These are phyloP conservation scores for Fomitiporia mediterranea DNA, from an alignment of 1,284 basidiomycete genomes.

Conservation along the genomic window DNA sequence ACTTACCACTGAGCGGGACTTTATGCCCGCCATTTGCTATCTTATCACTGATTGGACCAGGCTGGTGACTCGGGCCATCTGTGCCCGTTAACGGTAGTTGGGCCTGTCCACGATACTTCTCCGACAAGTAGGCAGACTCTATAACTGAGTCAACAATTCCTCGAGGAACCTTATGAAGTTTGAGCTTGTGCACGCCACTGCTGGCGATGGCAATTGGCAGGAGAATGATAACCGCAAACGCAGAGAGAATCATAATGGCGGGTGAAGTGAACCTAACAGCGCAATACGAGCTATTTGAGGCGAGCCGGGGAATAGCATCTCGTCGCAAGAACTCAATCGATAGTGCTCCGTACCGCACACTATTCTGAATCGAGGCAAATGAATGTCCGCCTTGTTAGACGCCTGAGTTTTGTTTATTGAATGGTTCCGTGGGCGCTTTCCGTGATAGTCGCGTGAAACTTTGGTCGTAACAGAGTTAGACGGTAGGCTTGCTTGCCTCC, in stretches of 20 bases:
- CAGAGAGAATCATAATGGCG: conserved; percentile 64
- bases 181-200: conserved; percentile 77
- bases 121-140: conserved; percentile 78
- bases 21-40: conserved; percentile 70
- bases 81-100: conserved; percentile 68
- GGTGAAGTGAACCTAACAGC: conserved; percentile 22
- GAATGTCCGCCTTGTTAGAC: no score
- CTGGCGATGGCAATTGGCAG: conserved; percentile 67
- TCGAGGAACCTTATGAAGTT: conserved; percentile 77
- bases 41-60: conserved; percentile 54
- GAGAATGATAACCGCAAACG: conserved; percentile 52
- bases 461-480: no score
- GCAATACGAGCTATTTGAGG: conserved; percentile 4
- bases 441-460: no score
- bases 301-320: background rate
- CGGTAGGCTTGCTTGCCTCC: no score
- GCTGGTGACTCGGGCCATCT: conserved; percentile 67
- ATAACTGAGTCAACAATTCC: conserved; percentile 57
- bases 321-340: no score
- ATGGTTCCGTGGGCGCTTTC: no score
- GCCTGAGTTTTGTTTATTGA: no score
- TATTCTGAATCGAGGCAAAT: no score
- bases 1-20: conserved; percentile 88
- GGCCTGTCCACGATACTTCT: conserved; percentile 75
- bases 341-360: no score